Evolutionary conservation across 192 early-diverging fungal species (phyloP), one percentile per base, ranked within the genome.

Genomic region (Coemansia sp.): DNA sequence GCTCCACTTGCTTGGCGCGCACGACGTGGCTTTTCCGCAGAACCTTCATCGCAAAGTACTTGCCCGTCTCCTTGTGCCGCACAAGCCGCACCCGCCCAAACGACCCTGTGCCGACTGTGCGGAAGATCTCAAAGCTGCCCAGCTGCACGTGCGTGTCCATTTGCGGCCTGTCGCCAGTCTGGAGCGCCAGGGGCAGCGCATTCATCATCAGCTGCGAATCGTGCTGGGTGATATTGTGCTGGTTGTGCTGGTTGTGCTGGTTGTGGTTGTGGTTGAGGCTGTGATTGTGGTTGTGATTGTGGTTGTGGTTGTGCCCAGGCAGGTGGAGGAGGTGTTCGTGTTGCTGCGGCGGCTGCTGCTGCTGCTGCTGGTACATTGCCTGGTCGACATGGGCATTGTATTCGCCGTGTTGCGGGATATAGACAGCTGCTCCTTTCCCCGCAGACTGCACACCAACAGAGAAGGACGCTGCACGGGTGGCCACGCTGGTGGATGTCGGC

Each of bases 11-110:
- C 75, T 94, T 93, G 73, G 94, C 85, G 57, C 91, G 90, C 46
- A 99, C 93, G 8, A 99, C 93, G 62, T 99, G 93, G 38, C 87
- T 75, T 77, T 99, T 99, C 61, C 89, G 90, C 48, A 99, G 83
- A 5, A 95, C 95, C 75, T 99, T 99, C 88, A 97, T 99, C 5
- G 96, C 95, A 74, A 95, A 96, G 85, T 90, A 95, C 63, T 89
- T 86, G 48, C 87, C 86, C 38, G 90, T 94, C 42, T 82, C 70
- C 63, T 88, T 87, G 38, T 91, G 88, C 69, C 89, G 89, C 32
- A 94, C 92, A 50, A 99, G 76, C 79, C 96, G 95, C 40, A 99
- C 96, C 17, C 96, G 88, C 32, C 96, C 96, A 84, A 99, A 97
- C 9, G 93, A 96, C 15, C 96, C 96, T 0, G 95, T 97, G 14